These are phyloP conservation scores for Trichoderma sp. DNA, from an alignment of 2,329 filamentous ascomycete genomes.

Conservation along the genomic window DNA sequence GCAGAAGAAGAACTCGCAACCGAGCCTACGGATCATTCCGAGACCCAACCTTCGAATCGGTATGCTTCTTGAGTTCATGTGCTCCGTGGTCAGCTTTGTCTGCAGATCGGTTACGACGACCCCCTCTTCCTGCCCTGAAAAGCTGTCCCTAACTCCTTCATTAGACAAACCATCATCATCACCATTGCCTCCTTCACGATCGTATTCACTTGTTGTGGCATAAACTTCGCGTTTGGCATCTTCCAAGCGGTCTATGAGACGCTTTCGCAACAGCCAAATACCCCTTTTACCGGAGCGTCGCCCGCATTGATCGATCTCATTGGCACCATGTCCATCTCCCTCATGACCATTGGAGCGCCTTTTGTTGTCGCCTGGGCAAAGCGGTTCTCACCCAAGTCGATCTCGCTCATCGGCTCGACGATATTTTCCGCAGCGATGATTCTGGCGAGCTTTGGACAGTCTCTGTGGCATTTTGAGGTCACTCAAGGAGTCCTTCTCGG, in stretches of 20 bases:
- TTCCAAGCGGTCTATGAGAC: conserved; percentile 18
- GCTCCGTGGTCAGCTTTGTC: background rate
- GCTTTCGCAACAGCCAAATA: conserved; percentile 9
- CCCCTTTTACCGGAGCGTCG: conserved; percentile 16
- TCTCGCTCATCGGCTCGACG: conserved; percentile 9
- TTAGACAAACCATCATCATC: conserved; percentile 15
- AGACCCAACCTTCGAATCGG: conserved; percentile 1
- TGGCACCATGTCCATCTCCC: conserved; percentile 9
- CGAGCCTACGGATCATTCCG: background rate
- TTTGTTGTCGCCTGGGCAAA: conserved; percentile 21
- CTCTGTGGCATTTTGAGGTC: conserved; percentile 22
- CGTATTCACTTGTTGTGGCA: conserved; percentile 18
- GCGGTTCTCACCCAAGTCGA: conserved; percentile 9
- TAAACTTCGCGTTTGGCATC: conserved; percentile 17
- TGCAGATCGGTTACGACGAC: conserved; percentile 6
- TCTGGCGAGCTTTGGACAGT: conserved; percentile 8
- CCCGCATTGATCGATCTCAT: conserved; percentile 18
- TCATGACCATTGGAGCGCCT: conserved; percentile 19
- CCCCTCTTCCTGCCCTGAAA: background rate
- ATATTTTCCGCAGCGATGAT: conserved; percentile 10
- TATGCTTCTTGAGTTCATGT: conserved; percentile 11
- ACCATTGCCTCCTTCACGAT: conserved; percentile 9
- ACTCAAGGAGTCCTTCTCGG: conserved; percentile 4
- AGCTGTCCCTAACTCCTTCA: conserved; percentile 7
- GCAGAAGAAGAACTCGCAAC: conserved; percentile 11